Percentiles rank a stretch among this genome's conserved stretches.
Conservation (phyloP, 352 stramenopile genomes). For the Globisporangium alternatum region DNA sequence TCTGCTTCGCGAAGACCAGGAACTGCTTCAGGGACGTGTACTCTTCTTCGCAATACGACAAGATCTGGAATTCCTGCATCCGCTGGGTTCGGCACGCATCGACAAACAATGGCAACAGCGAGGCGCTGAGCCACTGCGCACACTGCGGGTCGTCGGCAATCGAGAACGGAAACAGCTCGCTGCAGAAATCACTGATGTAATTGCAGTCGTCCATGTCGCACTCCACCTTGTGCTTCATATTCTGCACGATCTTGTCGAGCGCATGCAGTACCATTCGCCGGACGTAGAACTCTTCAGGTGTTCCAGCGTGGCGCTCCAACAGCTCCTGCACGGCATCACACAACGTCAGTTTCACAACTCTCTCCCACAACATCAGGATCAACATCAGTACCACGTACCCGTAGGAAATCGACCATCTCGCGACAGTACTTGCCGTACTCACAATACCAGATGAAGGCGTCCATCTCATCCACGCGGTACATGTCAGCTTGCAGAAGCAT, state of each 20-base stretch:
- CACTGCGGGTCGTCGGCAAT: slow-evolving; percentile 68
- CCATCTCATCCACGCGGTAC: slow-evolving; percentile 60
- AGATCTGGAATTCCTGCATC: slow-evolving; percentile 56
- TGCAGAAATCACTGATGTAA: slow-evolving; percentile 62
- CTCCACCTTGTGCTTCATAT: slow-evolving; percentile 70
- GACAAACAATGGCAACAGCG: slow-evolving; percentile 63
- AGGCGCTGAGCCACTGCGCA: slow-evolving; percentile 66
- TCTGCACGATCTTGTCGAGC: slow-evolving; percentile 76
- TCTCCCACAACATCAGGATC: background rate
- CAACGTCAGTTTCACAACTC: background rate
- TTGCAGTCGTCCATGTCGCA: slow-evolving; percentile 57
- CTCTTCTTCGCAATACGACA: slow-evolving; percentile 64
- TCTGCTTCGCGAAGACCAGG: slow-evolving; percentile 62
- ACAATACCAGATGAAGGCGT: slow-evolving; percentile 65
- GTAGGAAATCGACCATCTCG: slow-evolving; percentile 54
- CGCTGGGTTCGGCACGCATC: slow-evolving; percentile 60
- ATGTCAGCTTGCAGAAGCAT: slow-evolving; percentile 53
- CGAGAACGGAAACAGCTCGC: slow-evolving; percentile 60
- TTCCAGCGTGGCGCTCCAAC: slow-evolving; percentile 24
- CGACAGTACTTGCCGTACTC: slow-evolving; percentile 33
- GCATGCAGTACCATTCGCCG: slow-evolving; percentile 71
- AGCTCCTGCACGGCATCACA: slow-evolving; percentile 21
- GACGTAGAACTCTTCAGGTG: slow-evolving; percentile 43
- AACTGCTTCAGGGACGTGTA: slow-evolving; percentile 73
- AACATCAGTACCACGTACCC: slow-evolving; percentile 18